Base-by-base conservation (phyloP, 225 moss, liverwort and hornwort genomes). In the Sphagnum tenellum region DNA sequence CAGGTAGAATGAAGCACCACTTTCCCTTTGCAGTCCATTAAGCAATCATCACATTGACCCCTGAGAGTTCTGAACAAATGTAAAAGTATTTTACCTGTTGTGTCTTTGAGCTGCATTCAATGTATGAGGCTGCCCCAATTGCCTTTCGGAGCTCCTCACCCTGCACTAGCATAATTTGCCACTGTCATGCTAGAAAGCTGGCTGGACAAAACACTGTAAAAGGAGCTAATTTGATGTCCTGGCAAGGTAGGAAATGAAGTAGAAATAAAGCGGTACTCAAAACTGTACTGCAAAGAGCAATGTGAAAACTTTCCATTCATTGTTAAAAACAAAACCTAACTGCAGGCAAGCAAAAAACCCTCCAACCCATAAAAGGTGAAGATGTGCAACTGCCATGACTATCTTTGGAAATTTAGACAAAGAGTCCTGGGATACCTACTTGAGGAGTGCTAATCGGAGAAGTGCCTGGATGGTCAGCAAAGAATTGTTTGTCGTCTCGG, bases 61-160 rank as follows among this genome's bases (percentile, higher is more conserved):
- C 29, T 1, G 1, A 29, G 29, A 29, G 29, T 29, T 29, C 29
- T 29, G 29, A 29, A 29, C 29, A 29, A 29, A 29, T 29, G 29
- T 1, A 29, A 29, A 29, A 1, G 29, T 29, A 29, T 29, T 29
- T 29, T 70, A 93, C 98, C 90, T 98, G 98, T 82, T 98, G 98
- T 62, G 98, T 98, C 68, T 98, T 98, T 29, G 98, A 98, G 82
- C 98, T 98, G 81, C 98, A 98, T 75, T 98, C 98, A 13, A 98
- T 93, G 55, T 93, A 98, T 12, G 89, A 85, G 44, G 98, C 98
- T 55, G 98, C 98, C 62, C 93, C 93, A 73, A 98, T 93, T 66
- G 84, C 71, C 77, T 88, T 90, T 78, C 85, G 90, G 57, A 98
- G 84, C 79, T 98, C 98, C 74, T 98, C 98, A 69, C 98, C 98